Evolutionary conservation across 2,329 filamentous ascomycete genomes (phyloP), one percentile per base, ranked within the genome.

Genomic region (Anisogramma anomala): DNA sequence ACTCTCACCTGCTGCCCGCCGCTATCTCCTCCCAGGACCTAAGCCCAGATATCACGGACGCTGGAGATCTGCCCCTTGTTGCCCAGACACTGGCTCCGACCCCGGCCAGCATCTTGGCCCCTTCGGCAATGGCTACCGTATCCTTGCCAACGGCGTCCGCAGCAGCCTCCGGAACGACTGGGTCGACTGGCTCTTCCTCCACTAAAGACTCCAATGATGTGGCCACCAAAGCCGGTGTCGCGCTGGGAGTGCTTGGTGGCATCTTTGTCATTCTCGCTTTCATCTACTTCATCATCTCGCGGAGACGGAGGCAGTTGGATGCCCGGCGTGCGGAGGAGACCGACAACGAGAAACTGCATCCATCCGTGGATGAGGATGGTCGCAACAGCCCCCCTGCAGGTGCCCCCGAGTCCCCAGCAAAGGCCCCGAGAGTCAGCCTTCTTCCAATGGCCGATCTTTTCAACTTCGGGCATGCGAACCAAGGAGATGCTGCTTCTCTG

Each of bases 371-470:
- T 36, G 58, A 58, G 31, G 53, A 52, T 37, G n/a, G n/a, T n/a
- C n/a, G n/a, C n/a, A n/a, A n/a, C n/a, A 52, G 52, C 22, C 49
- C 65, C 40, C 59, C n/a, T n/a, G n/a, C n/a, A n/a, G n/a, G 63
- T 41, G n/a, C 27, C n/a, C 65, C 58, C 50, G 14, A 23, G 8
- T 71, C 65, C 48, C 63, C 58, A 48, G 66, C 69, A 22, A 72
- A 66, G 25, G 79, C 87, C 33, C 86, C 87, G n/a, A 81, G 81
- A 48, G 71, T 95, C 47, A 93, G 85, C 55, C 70, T 94, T 40
- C 81, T 86, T 36, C 87, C 87, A 3, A 74, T 91, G 36, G 89
- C 85, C 30, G 79, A 91, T 53, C 88, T 94, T 62, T 70, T 84
- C 28, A 83, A 85, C 54, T 71, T 84, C 40, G 60, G 18, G 43